Evolutionary conservation across 164 flowering plant species (phyloP), one percentile per base, ranked within the genome.

Genomic region (Brasenia schreberi): DNA sequence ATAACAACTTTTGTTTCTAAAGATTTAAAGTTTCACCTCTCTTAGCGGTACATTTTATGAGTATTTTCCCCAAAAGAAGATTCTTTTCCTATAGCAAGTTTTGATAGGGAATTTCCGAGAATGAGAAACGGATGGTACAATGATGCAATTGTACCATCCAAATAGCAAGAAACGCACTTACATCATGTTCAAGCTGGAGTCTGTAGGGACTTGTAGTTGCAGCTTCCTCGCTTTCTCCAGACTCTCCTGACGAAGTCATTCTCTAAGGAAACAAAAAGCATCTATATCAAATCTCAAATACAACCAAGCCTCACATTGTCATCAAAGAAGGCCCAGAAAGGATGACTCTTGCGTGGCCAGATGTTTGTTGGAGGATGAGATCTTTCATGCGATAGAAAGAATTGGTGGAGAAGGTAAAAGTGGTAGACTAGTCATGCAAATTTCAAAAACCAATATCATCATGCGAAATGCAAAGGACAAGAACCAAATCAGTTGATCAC

Each of bases 131-230:
- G 39, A 33, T 33, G 39, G 39, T 33, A 33, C 4, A 33, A 33
- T 33, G 39, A 33, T 33, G 39, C 39, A 33, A 33, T 33, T 33
- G 39, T 33, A 33, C 39, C 39, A 33, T 33, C 39, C 39, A 33
- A 33, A 33, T 33, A 33, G 39, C 39, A 9, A 18, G 33, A 59
- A 62, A 43, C 42, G 68, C 18, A 68, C 89, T 84, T 77, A 86
- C 95, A 71, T 88, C 91, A 68, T 76, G 75, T 72, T 88, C 87
- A 70, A 88, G 91, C 70, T 88, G 88, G 65, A 77, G 70, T 68
- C 78, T 80, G 71, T 75, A 77, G 18, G 77, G 77, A 74, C 27
- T 67, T 62, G 72, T 45, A 64, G 52, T 66, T 44, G 59, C 67
- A 62, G 68, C 68, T 74, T 44, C 70, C 43, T 42, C 63, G 70